Percentiles rank a stretch among this genome's conserved stretches.
Evolutionary conservation across 2,329 filamentous ascomycete species (phyloP).

Genomic region (Aspergillus brunneoviolaceus): DNA sequence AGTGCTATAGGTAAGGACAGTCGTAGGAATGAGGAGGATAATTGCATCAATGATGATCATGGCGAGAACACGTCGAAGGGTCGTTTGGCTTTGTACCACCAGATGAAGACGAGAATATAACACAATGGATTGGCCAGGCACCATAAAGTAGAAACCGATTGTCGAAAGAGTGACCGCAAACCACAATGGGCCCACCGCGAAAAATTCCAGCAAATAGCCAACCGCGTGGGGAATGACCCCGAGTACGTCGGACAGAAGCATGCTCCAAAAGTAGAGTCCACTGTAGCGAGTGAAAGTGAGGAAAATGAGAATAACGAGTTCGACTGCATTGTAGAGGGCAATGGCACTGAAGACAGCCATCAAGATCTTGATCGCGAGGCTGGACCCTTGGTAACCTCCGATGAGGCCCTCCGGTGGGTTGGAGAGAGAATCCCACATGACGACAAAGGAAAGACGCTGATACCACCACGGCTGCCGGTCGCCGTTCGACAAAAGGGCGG

Average conservation of each 20-base stretch:
- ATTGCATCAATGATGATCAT: constrained; percentile 59
- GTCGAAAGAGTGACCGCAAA: constrained; percentile 43
- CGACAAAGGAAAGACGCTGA: not conserved
- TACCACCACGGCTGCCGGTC: not conserved
- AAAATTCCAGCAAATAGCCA: constrained; percentile 44
- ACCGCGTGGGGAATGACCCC: constrained; percentile 40
- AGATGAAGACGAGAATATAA: constrained; percentile 63
- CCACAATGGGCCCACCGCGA: constrained; percentile 35
- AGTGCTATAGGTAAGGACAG: constrained; percentile 53
- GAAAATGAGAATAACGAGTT: constrained; percentile 40
- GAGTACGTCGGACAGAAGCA: constrained; percentile 36
- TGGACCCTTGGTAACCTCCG: constrained; percentile 27
- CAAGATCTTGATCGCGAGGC: constrained; percentile 25
- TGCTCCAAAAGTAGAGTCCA: constrained; percentile 45
- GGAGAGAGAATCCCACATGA: constrained; percentile 19
- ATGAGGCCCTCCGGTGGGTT: constrained; percentile 30
- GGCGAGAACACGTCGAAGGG: constrained; percentile 52
- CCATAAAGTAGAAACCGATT: constrained; percentile 59
- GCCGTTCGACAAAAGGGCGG: not conserved
- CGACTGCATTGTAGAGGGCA: constrained; percentile 49
- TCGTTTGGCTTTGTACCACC: constrained; percentile 50
- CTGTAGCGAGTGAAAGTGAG: constrained; percentile 37
- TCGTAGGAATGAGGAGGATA: constrained; percentile 54
- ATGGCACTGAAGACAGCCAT: constrained; percentile 41
- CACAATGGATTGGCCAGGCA: constrained; percentile 62